Evolutionary conservation across 2,329 filamentous ascomycete species (phyloP), one percentile per base, ranked within the genome.

Genomic region (Trichoderma sp.): DNA sequence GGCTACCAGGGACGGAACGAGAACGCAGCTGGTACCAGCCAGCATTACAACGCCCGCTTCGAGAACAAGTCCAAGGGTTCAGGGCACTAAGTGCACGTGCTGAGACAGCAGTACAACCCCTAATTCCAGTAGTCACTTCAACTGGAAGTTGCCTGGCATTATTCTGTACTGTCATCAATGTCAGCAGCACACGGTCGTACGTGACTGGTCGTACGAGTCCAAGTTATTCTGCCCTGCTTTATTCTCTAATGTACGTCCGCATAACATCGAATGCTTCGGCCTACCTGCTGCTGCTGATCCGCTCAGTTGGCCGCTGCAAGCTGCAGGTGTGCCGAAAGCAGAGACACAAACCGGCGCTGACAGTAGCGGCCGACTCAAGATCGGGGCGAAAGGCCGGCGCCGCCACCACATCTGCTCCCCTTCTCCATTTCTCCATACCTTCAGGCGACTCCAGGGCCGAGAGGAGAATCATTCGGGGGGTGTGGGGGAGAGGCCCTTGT

Each of bases 291-390:
- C 50, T 24, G 50, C 50, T 56, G 50, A 6, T 56, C n/a, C 50
- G 21, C 50, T 56, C 50, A 21, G 50, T 56, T 56, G 21, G 50
- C 50, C 50, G 50, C 3, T 21, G 50, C 50, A 56, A 53, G n/a
- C 50, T 56, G 50, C 50, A 56, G 50, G 50, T 56, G 50, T 56
- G 50, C 50, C 50, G 50, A 24, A 56, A 24, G 50, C 50, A 56
- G 50, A 56, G 50, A 56, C 50, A 56, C 50, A 56, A 56, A 38
- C 38, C 69, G 69, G 69, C 69, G 60, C 60, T 73, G 69, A 29
- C 14, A 14, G 69, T 24, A 24, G 69, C 69, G 69, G 60, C 69
- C 69, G 69, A 73, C 69, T 38, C n/a, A 6, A 18, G 41, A 73
- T 56, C 59, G 68, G 68, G 56, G 16, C 66, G 53, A 59, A 50